Conservation (phyloP, 2,329 filamentous ascomycete genomes). For the Colletotrichum sp. region DNA sequence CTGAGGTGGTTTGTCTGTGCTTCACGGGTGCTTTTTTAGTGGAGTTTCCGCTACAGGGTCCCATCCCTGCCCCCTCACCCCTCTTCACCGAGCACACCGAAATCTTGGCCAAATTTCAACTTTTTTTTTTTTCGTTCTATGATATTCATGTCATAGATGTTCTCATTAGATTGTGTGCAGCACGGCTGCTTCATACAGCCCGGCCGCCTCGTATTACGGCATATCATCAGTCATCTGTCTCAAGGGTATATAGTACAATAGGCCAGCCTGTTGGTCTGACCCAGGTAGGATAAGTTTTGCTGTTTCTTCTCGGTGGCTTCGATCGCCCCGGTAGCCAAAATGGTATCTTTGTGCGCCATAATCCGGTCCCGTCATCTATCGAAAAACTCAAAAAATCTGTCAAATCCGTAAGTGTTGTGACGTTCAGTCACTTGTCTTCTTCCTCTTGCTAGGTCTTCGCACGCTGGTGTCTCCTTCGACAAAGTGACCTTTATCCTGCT, state of each 20-base stretch:
- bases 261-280: not conserved
- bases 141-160: not conserved
- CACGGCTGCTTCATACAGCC: not conserved
- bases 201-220: not conserved
- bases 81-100: not conserved
- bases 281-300: not conserved
- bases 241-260: not conserved
- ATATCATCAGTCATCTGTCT: not conserved
- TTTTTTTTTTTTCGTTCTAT: not conserved
- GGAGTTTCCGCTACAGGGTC: not conserved
- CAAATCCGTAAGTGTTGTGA: not conserved
- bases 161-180: not conserved
- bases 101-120: not conserved
- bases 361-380: not conserved
- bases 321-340: not conserved
- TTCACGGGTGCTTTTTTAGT: conserved; percentile 7
- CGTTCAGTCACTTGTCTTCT: conserved; percentile 38
- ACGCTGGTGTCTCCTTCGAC: conserved; percentile 41
- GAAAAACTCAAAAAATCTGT: not conserved
- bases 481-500: conserved; percentile 61
- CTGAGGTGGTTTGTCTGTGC: conserved; percentile 8
- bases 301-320: not conserved
- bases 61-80: conserved; percentile 3
- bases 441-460: conserved; percentile 51
- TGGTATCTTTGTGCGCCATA: not conserved